Evolutionary conservation across 192 early-diverging fungal species (phyloP), one percentile per base, ranked within the genome.

Genomic region (Coemansia sp.): DNA sequence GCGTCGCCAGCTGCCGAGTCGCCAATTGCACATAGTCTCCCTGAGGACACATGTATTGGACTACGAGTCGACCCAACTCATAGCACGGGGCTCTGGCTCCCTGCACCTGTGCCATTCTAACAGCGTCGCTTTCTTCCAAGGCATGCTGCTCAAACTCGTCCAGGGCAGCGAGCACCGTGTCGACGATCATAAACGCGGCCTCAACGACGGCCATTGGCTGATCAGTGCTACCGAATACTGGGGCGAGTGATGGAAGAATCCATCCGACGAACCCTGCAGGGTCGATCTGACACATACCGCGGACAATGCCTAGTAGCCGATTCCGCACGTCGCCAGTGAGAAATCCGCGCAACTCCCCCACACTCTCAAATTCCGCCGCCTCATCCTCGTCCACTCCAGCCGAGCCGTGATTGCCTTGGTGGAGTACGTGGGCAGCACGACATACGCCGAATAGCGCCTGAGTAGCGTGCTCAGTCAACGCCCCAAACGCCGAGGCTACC

Each of bases 81-180:
- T 74, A 77, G 64, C 75, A 77, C 5, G 63, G 59, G n/a, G 28
- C 64, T 2, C 79, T 64, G 10, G 75, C 79, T 16, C 23, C 7
- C 2, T 53, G 60, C 7, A 74, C 49, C 19, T 59, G 55, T 3
- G 21, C 49, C 21, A 46, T 44, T 8, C 16, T 14, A 2, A 39
- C 50, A 3, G 26, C 40, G 10, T 72, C 69, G 49, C 69, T 67
- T 16, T 82, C 75, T 10, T 50, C 66, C 52, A 82, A 42, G n/a
- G 72, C 75, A n/a, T 53, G 66, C 53, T 82, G 80, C 72, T 82
- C 75, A 50, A 40, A 60, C 26, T 77, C 80, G 67, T 82, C 75
- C 19, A 82, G 69, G 11, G 80, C 66, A 17, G 72, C 43, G 19
- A 82, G 59, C 2, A 77, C 57, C 5, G 80, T 30, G 26, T 77